Base-by-base conservation (phyloP, 2,329 filamentous ascomycete species). In the Pseudonectria buxi region DNA sequence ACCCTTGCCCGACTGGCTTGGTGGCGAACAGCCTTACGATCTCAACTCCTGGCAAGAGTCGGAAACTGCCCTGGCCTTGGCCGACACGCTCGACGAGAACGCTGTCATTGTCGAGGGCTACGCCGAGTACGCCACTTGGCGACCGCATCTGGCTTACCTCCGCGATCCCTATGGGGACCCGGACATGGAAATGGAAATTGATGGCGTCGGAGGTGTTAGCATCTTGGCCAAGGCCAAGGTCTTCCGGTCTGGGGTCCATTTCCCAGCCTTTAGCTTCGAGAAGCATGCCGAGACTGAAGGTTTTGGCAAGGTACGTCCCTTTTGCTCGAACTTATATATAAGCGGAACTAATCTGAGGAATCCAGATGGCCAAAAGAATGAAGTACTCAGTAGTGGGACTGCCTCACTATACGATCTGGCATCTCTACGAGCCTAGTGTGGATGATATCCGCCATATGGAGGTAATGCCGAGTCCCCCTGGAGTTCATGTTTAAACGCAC, bases 141-240 rank as follows among this genome's bases (percentile, higher is more conserved):
- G 92, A 46, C 92, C 92, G 28, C 92, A 98, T 72, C 72, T 98
- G 55, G 92, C 92, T 28, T 98, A 98, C 58, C 76, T 98, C 7
- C 83, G 92, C 40, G 92, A 98, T 57, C 92, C 92, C 2, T 96
- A 94, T 54, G 92, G 92, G 26, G 92, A 98, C 56, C 90, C 90
- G 14, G 92, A 98, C 57, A 95, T 96, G 83, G 92, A 98, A 59
- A 96, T 98, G 92, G 92, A 98, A 54, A 90, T 98, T 51, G 92
- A 98, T 51, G 92, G 92, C 47, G 89, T 98, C 30, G 90, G 92
- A 33, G 92, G 92, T 64, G 92, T 98, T 51, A 95, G 88, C 65
- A 98, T 98, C 53, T 65, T 98, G 50, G 90, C 92, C 30, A 98
- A 96, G 64, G 92, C 92, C 2, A 84, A 83, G 51, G 92, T 98